These are phyloP conservation scores for Sphaceloma murrayae DNA, from an alignment of 2,329 filamentous ascomycete species.

Conservation along the genomic window DNA sequence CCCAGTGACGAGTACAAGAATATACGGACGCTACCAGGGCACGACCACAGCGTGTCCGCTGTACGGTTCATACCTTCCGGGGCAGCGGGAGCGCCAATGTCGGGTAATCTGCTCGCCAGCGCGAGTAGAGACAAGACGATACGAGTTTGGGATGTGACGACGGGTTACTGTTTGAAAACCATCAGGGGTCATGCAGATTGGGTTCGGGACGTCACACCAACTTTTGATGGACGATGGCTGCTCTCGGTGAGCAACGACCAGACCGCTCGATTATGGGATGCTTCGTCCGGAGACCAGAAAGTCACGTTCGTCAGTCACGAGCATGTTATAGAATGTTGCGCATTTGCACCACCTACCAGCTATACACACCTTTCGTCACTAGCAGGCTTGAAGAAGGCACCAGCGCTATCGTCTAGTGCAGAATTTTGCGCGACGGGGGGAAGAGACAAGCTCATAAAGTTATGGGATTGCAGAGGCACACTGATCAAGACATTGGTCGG, in stretches of 20 bases:
- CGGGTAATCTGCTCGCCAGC: slow-evolving; percentile 75
- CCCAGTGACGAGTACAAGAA: slow-evolving; percentile 90
- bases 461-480: slow-evolving; percentile 81
- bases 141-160: slow-evolving; percentile 85
- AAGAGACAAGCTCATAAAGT: slow-evolving; percentile 78
- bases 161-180: slow-evolving; percentile 87
- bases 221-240: slow-evolving; percentile 71
- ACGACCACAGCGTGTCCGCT: slow-evolving; percentile 84
- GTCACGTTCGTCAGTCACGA: slow-evolving; percentile 78
- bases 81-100: slow-evolving; percentile 65
- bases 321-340: slow-evolving; percentile 75
- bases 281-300: slow-evolving; percentile 64
- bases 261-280: slow-evolving; percentile 76
- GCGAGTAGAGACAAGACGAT: slow-evolving; percentile 79
- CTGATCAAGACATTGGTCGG: slow-evolving; percentile 75
- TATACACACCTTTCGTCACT: slow-evolving; percentile 69
- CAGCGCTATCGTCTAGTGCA: slow-evolving; percentile 60
- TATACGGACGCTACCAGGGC: slow-evolving; percentile 78
- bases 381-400: slow-evolving; percentile 74
- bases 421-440: slow-evolving; percentile 87
- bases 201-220: slow-evolving; percentile 82
- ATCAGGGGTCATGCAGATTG: slow-evolving; percentile 76
- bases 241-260: slow-evolving; percentile 76
- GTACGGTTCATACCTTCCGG: slow-evolving; percentile 82
- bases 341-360: slow-evolving; percentile 68